Percentiles rank a stretch among this genome's conserved stretches.
Evolutionary conservation across 2,329 filamentous ascomycete genomes (phyloP).

Genomic region (Aspergillus ruber): DNA sequence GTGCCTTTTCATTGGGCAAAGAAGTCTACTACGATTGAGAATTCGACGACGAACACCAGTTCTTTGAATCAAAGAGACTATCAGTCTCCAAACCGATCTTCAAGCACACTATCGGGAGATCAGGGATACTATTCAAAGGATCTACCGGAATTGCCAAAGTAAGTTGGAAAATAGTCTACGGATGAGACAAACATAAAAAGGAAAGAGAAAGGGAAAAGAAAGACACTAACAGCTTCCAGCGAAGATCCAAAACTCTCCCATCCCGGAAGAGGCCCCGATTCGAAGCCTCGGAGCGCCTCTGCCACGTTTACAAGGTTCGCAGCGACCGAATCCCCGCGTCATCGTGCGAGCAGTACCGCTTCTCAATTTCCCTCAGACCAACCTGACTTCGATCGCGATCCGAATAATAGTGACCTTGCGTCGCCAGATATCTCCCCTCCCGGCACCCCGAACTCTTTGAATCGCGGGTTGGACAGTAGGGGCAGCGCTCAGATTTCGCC

Average conservation of each 20-base stretch:
- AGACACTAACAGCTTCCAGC: not conserved
- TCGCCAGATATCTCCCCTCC: constrained; percentile 39
- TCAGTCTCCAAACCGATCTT: constrained; percentile 24
- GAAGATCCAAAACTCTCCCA: not conserved
- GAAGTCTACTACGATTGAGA: constrained; percentile 40
- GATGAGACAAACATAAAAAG: not conserved
- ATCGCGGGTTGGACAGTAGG: constrained; percentile 17
- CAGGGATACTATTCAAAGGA: constrained; percentile 21
- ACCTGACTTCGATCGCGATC: not conserved
- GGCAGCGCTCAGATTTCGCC: constrained; percentile 35
- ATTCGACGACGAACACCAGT: constrained; percentile 40
- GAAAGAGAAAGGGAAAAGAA: not conserved
- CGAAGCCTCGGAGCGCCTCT: not conserved
- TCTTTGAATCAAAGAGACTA: constrained; percentile 42
- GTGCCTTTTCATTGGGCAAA: constrained; percentile 39
- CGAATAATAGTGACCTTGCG: not conserved
- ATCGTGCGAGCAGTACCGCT: not conserved
- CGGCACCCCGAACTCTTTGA: constrained; percentile 32
- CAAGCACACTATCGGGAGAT: constrained; percentile 13
- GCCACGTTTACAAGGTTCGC: not conserved
- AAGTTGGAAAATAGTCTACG: constrained; percentile 11
- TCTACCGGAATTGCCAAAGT: constrained; percentile 36
- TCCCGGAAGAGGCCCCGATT: not conserved
- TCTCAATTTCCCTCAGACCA: not conserved
- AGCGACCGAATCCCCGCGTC: not conserved